These are phyloP conservation scores for Podaxis carcinomalis DNA, from an alignment of 768 basidiomycete species.

Conservation along the genomic window DNA sequence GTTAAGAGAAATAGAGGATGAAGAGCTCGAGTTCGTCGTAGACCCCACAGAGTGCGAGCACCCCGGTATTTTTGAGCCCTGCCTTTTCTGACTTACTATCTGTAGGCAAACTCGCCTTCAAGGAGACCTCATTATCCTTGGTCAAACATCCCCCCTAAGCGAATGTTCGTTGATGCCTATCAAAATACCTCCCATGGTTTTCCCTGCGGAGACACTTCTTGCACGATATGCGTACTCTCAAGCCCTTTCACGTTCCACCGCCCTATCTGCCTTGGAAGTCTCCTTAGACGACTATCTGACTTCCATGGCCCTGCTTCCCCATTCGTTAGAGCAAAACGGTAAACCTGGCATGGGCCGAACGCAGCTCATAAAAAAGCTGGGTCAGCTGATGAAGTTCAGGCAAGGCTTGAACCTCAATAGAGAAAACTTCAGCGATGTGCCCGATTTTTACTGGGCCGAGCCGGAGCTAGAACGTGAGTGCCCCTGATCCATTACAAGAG, in stretches of 20 bases:
- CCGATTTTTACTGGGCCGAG: conserved; percentile 94
- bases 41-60: conserved; percentile 74
- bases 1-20: conserved; percentile 71
- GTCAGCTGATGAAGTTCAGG: conserved; percentile 86
- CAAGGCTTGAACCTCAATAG: conserved; percentile 89
- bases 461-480: conserved; percentile 78
- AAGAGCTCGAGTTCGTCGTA: conserved; percentile 89
- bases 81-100: conserved; percentile 2
- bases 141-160: conserved; percentile 59
- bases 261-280: conserved; percentile 82
- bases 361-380: conserved; percentile 88
- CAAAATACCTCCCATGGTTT: conserved; percentile 45
- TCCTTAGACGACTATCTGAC: conserved; percentile 80
- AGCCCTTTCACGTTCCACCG: conserved; percentile 84
- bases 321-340: conserved; percentile 71
- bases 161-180: conserved; percentile 40
- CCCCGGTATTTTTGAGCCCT: no score
- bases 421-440: conserved; percentile 85
- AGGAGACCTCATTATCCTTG: conserved; percentile 89
- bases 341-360: conserved; percentile 78
- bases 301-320: conserved; percentile 77
- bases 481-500: neutral
- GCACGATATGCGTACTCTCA: conserved; percentile 92
- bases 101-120: conserved; percentile 79
- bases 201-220: conserved; percentile 70